Conservation (phyloP, 2,329 filamentous ascomycete genomes). For the Eurotiales sp. region DNA sequence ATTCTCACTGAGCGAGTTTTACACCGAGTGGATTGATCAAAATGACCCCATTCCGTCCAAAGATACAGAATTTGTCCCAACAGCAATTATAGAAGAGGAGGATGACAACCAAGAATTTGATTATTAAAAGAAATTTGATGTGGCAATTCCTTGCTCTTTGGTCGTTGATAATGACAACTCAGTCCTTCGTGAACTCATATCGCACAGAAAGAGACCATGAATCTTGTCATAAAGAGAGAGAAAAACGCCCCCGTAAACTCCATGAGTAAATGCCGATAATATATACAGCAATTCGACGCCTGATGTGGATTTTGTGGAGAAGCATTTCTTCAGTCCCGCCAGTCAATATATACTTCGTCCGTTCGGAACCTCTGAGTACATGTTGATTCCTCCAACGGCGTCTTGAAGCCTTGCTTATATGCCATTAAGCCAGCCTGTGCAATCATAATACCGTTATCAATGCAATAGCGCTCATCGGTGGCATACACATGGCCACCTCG, state of each 20-base stretch:
- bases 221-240: not conserved
- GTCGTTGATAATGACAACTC: not conserved
- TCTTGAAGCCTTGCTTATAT: slow-evolving; percentile 74
- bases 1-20: slow-evolving; percentile 11
- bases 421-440: slow-evolving; percentile 89
- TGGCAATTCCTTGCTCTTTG: not conserved
- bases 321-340: slow-evolving; percentile 56
- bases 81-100: slow-evolving; percentile 70
- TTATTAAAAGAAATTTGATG: not conserved
- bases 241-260: not conserved
- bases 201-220: not conserved
- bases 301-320: not conserved
- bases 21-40: slow-evolving; percentile 11
- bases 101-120: slow-evolving; percentile 50
- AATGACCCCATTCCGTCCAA: slow-evolving; percentile 14
- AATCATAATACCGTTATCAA: slow-evolving; percentile 99
- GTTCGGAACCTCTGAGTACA: slow-evolving; percentile 82
- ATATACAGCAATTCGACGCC: not conserved
- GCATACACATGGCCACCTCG: slow-evolving; percentile 87
- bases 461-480: slow-evolving; percentile 95
- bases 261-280: not conserved
- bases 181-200: not conserved
- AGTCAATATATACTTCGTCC: slow-evolving; percentile 75
- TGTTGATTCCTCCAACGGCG: slow-evolving; percentile 72
- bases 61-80: slow-evolving; percentile 52